Base-by-base conservation (phyloP, 1,284 basidiomycete species). In the Naganishia sp. region DNA sequence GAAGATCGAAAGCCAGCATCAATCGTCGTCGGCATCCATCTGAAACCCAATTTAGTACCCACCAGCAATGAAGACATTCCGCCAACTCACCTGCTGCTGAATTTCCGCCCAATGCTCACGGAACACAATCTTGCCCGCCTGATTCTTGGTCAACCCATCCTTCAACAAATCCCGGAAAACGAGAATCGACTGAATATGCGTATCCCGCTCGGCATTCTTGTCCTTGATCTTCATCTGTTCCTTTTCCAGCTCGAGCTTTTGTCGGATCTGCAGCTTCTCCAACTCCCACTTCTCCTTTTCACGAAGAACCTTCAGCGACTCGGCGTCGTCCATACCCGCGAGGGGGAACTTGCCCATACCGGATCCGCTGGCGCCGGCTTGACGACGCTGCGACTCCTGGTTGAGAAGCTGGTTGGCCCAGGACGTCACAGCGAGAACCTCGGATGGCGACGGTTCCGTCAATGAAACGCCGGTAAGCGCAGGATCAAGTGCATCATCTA, bases 201-300 rank as follows among this genome's bases (percentile, higher is more conserved):
- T 73, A 42, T 68, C 67, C 28, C 67, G 65, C 55, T 67, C 60
- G 13, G 66, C 58, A 49, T 71, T 70, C 45, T 64, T 63, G 13
- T 49, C 67, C 32, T 61, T 61, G 31, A 51, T 51, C 58, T 61
- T 61, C 58, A 61, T 61, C 39, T 61, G 58, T 47, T 61, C 63
- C 56, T 63, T 68, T 69, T 50, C 63, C 39, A 50, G 65, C 45
- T 57, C 35, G n/a, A 42, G 64, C 45, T 41, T 68, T 67, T 23
- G 68, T 28, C 46, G 41, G 32, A 31, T 68, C 54, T 65, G 62
- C 67, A 35, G 31, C 65, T 53, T 67, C 65, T 61, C 66, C 42
- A 52, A 18, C 15, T 39, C 66, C 54, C 64, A 62, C 21, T 63
- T 64, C 63, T n/a, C 58, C 60, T 50, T 68, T 68, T 61, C 58